phyloP scores from a whole-genome alignment of 352 stramenopile genomes.

The Globisporangium okanoganense region DNA sequence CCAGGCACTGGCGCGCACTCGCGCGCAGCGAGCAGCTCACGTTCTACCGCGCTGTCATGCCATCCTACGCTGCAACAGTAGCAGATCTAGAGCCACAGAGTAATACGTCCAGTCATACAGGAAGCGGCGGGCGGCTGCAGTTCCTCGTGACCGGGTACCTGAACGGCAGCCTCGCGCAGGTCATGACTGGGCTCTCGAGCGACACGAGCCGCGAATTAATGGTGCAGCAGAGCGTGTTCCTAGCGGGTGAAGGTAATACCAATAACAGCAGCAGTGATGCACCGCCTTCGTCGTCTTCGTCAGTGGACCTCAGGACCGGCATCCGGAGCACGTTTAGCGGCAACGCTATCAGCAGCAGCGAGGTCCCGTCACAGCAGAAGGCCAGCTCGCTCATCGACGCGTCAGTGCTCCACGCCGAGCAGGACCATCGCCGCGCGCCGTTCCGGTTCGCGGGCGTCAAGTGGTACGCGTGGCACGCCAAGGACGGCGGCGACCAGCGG shows the following conservation, averaged over 20 bases:
- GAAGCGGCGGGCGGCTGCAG: constrained; percentile 13
- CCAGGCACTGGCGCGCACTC: constrained; percentile 30
- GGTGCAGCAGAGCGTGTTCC: constrained; percentile 35
- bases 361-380: background rate
- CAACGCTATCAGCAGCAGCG: too few species aligned
- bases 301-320: background rate
- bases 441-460: constrained; percentile 62
- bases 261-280: too few species aligned
- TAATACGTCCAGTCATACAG: background rate
- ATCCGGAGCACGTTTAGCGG: background rate
- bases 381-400: constrained; percentile 27
- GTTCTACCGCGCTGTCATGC: constrained; percentile 23
- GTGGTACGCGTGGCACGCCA: constrained; percentile 40
- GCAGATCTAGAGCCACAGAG: background rate
- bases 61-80: constrained; percentile 3
- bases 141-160: constrained; percentile 46
- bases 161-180: constrained; percentile 26
- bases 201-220: constrained; percentile 35
- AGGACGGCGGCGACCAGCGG: constrained; percentile 20
- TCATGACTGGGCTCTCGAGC: constrained; percentile 38
- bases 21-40: constrained; percentile 34
- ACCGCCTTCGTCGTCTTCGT: background rate
- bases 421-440: constrained; percentile 23
- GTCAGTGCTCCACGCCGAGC: constrained; percentile 39
- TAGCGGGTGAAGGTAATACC: background rate